Percentiles rank a stretch among this genome's conserved stretches.
These are phyloP conservation scores for Cladochytrium replicatum DNA, from an alignment of 192 early-diverging fungal species.

Conservation along the genomic window DNA sequence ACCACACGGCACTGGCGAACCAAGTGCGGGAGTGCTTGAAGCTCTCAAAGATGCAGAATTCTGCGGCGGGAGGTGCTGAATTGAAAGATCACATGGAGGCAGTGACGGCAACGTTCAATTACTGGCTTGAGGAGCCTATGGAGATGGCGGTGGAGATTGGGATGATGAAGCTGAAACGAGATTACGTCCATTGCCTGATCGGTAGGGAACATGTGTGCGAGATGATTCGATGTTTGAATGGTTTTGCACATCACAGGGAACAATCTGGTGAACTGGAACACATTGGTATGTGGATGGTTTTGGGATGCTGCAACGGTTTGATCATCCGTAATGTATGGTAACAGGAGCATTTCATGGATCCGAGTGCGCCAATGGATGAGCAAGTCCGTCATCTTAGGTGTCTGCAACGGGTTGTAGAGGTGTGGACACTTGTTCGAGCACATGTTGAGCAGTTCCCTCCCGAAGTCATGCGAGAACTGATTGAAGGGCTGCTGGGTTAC, in stretches of 20 bases:
- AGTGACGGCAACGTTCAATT: slow-evolving; percentile 22
- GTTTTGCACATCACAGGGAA: slow-evolving; percentile 1
- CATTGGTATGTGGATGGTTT: slow-evolving; percentile 1
- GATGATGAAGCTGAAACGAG: slow-evolving; percentile 28
- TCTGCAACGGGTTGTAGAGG: slow-evolving; percentile 20
- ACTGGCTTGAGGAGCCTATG: slow-evolving; percentile 31
- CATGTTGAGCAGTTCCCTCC: slow-evolving; percentile 17
- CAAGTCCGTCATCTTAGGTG: slow-evolving; percentile 13
- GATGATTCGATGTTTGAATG: neutral
- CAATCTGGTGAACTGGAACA: neutral
- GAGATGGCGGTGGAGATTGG: slow-evolving; percentile 30
- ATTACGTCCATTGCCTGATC: slow-evolving; percentile 19
- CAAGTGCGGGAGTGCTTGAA: slow-evolving; percentile 19
- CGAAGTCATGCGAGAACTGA: slow-evolving; percentile 12
- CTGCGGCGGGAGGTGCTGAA: too few relatives aligned
- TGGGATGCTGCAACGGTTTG: neutral
- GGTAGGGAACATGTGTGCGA: neutral
- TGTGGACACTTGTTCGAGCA: slow-evolving; percentile 11
- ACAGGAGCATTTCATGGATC: slow-evolving; percentile 19
- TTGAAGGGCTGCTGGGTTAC: slow-evolving; percentile 9
- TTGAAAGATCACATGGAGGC: slow-evolving; percentile 22
- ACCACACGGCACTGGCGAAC: slow-evolving; percentile 18
- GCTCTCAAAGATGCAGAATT: slow-evolving; percentile 18
- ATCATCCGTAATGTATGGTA: neutral
- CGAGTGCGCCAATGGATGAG: slow-evolving; percentile 13